Conservation (phyloP, 345 rosid species). For the Moringa oleifera region DNA sequence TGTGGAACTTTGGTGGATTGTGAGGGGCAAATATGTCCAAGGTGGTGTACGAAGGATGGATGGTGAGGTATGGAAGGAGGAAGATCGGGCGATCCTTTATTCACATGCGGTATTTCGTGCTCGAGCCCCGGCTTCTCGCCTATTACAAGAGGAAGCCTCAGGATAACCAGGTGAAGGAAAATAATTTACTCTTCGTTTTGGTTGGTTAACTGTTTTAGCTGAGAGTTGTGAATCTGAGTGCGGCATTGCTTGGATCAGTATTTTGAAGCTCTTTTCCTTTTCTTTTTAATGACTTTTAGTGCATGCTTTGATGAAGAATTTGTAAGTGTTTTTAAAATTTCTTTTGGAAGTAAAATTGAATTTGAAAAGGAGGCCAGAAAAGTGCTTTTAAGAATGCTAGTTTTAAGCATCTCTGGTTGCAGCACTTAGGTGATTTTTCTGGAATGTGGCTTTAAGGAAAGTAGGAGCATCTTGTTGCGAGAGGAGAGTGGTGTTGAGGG, state of each 20-base stretch:
- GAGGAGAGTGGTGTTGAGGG: not conserved
- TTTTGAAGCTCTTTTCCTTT: not conserved
- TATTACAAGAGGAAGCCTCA: conserved; percentile 98
- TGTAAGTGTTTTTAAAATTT: too few species aligned
- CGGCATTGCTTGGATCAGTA: conserved; percentile 3
- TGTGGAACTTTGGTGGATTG: conserved; percentile 7
- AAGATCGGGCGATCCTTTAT: conserved; percentile 95
- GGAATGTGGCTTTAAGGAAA: conserved; percentile 10
- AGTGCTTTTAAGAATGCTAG: conserved; percentile 6
- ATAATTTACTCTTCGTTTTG: not conserved
- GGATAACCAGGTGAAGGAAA: conserved; percentile 64
- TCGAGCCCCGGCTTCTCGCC: conserved; percentile 88
- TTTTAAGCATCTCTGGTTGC: not conserved
- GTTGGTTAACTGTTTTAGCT: not conserved
- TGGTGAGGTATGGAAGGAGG: conserved; percentile 97
- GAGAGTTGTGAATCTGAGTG: not conserved
- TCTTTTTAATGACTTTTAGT: not conserved
- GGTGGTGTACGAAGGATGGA: conserved; percentile 97
- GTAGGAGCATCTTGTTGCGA: conserved; percentile 16
- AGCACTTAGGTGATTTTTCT: not conserved
- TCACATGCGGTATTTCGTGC: conserved; percentile 95
- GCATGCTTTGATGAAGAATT: too few species aligned
- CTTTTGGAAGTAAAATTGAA: not conserved
- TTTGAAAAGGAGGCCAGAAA: not conserved
- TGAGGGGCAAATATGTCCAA: conserved; percentile 48